A percentile compares a stretch with the other conserved stretches of the same genome.
Evolutionary conservation across 2,329 filamentous ascomycete species (phyloP).

Genomic region (Fusarium sp.): DNA sequence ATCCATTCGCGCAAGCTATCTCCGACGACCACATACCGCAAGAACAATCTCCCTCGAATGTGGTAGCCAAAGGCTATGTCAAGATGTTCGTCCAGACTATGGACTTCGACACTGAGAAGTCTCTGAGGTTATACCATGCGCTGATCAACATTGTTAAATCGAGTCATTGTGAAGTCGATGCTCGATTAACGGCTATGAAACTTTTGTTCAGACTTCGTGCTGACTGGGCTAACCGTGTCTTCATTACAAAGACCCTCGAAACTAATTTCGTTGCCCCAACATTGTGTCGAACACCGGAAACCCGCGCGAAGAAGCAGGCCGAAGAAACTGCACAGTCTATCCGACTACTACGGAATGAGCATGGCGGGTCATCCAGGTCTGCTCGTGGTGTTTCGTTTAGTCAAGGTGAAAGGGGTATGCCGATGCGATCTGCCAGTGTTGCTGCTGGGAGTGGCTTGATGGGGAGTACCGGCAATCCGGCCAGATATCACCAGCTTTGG

Average conservation of each 20-base stretch:
- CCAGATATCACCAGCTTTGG: constrained; percentile 66
- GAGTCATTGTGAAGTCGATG: constrained; percentile 70
- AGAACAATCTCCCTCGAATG: constrained; percentile 70
- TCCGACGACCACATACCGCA: constrained; percentile 41
- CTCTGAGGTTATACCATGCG: constrained; percentile 69
- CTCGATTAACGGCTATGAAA: constrained; percentile 79
- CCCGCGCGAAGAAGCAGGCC: constrained; percentile 61
- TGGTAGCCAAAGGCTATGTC: constrained; percentile 77
- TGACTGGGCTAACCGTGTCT: constrained; percentile 82
- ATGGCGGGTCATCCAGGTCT: constrained; percentile 52
- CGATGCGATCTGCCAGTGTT: constrained; percentile 57
- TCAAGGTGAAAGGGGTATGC: constrained; percentile 58
- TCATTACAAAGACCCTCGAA: constrained; percentile 76
- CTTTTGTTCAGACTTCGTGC: constrained; percentile 84
- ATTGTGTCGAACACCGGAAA: constrained; percentile 72
- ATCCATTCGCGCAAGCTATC: constrained; percentile 35
- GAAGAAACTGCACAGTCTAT: constrained; percentile 62
- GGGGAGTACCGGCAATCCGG: constrained; percentile 43
- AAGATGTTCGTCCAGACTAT: constrained; percentile 81
- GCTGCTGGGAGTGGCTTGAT: constrained; percentile 47
- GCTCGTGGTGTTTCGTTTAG: constrained; percentile 65
- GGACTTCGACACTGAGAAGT: constrained; percentile 72
- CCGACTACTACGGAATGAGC: constrained; percentile 59
- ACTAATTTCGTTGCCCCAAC: constrained; percentile 77
- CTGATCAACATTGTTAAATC: constrained; percentile 73